Evolutionary conservation across 2,329 filamentous ascomycete genomes (phyloP), one percentile per base, ranked within the genome.

Genomic region (Akanthomyces muscarius): DNA sequence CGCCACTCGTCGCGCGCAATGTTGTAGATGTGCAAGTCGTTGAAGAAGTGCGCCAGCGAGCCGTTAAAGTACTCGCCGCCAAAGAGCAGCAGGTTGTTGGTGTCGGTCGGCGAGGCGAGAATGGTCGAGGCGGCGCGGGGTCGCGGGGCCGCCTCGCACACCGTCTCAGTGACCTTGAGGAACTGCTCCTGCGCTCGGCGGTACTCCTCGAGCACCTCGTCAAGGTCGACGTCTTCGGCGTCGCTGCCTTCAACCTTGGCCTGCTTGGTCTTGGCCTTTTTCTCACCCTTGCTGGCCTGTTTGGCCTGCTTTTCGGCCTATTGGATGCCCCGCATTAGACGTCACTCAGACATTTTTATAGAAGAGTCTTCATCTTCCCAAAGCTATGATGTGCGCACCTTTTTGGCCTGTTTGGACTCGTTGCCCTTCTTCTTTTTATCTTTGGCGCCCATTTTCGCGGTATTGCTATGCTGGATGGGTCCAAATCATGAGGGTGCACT

Each of bases 21-120:
- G 76, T 95, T 83, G 76, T 89, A 89, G 67, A 89, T 79, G 76
- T 87, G 81, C 70, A 89, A 75, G 71, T 88, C 86, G 71, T 88
- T 87, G 75, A 83, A 88, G 74, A 88, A 88, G 55, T 83, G 85
- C 4, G 94, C 95, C 62, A 95, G 79, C 2, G 90, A 90, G 5
- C 95, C 95, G 76, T 98, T 96, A 78, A 92, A 98, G 72, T 93
- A 96, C 79, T 99, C 95, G 67, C 95, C 95, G 18, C 94, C 95
- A 75, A 96, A 99, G 5, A 98, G 79, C 68, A 98, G 87, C 63
- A 99, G 78, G 73, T 96, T 92, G 75, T 95, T 96, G 70, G 84
- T 86, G 76, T 96, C 94, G 38, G 89, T 86, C 1, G 95, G 95
- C 45, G 90, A 94, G 23, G 91, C 92, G 68, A 97, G 83, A 64